Evolutionary conservation across 371 early-diverging fungal species (phyloP).

Genomic region (Syncephalastrum monosporum): DNA sequence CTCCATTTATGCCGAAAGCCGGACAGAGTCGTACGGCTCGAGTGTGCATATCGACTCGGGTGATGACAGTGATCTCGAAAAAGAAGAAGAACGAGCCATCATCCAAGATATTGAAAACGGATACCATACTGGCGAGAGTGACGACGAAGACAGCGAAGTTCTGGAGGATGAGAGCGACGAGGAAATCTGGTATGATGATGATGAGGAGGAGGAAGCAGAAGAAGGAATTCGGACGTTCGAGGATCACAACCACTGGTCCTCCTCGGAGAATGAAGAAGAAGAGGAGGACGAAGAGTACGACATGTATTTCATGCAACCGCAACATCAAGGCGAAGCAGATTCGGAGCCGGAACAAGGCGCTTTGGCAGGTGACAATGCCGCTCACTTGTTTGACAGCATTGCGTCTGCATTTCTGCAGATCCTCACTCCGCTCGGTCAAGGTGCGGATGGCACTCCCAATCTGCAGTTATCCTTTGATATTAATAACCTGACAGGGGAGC

Average conservation of each 20-base stretch:
- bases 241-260: conserved; percentile 29
- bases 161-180: conserved; percentile 21
- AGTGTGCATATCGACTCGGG: conserved; percentile 45
- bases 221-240: conserved; percentile 2
- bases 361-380: conserved; percentile 15
- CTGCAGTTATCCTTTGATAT: neutral
- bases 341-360: conserved; percentile 2
- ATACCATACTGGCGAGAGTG: conserved; percentile 21
- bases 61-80: conserved; percentile 44
- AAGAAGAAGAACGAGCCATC: conserved; percentile 38
- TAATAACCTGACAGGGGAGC: too few relatives aligned
- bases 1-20: conserved; percentile 17
- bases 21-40: conserved; percentile 18
- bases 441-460: conserved; percentile 2
- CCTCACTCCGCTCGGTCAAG: conserved; percentile 20
- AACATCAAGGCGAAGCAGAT: conserved; percentile 30
- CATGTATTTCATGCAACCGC: conserved; percentile 18
- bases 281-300: conserved; percentile 38
- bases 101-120: conserved; percentile 28
- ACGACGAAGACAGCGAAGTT: conserved; percentile 16
- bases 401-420: conserved; percentile 40
- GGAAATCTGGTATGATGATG: conserved; percentile 11
- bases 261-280: conserved; percentile 40
- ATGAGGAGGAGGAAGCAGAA: conserved; percentile 20
- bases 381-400: conserved; percentile 28